Percentiles rank a stretch among this genome's conserved stretches.
phyloP scores from a whole-genome alignment of 1,139 yeast species.

The Wickerhamomyces sp. region DNA sequence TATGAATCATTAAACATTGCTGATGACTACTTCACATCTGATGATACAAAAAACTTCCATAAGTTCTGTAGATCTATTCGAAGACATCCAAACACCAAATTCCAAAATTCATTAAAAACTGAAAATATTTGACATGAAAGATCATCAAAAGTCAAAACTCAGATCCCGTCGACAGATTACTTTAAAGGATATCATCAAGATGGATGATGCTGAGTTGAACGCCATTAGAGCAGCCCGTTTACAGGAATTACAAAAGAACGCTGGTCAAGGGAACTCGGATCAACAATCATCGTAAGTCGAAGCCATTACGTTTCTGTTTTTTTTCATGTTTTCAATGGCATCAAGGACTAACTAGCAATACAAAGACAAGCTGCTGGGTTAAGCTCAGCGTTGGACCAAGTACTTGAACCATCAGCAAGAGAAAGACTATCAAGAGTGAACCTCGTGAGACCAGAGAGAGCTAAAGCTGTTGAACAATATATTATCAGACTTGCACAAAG shows the following conservation, averaged over 20 bases:
- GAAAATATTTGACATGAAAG: too few species aligned
- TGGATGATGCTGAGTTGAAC: slow-evolving; percentile 67
- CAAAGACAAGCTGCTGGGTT: slow-evolving; percentile 14
- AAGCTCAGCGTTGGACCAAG: slow-evolving; percentile 47
- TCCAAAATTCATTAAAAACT: too few species aligned
- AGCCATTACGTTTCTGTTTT: background rate
- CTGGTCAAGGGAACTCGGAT: slow-evolving; percentile 26
- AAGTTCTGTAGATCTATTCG: too few species aligned
- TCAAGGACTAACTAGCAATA: too few species aligned
- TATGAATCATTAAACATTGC: too few species aligned
- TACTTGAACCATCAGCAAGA: slow-evolving; percentile 76
- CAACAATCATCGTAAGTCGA: slow-evolving; percentile 14
- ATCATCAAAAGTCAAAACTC: too few species aligned
- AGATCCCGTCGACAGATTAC: too few species aligned
- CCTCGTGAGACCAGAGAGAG: slow-evolving; percentile 88
- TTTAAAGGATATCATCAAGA: slow-evolving; percentile 5
- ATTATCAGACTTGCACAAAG: slow-evolving; percentile 66
- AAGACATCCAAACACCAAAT: too few species aligned
- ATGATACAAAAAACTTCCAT: too few species aligned
- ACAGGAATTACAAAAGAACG: slow-evolving; percentile 66
- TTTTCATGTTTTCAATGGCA: too few species aligned
- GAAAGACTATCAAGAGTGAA: slow-evolving; percentile 85
- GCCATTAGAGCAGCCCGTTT: slow-evolving; percentile 88
- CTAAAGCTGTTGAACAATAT: slow-evolving; percentile 83
- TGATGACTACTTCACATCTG: too few species aligned